phyloP scores from a whole-genome alignment of 768 basidiomycete genomes.

The Trametopsis cervina region DNA sequence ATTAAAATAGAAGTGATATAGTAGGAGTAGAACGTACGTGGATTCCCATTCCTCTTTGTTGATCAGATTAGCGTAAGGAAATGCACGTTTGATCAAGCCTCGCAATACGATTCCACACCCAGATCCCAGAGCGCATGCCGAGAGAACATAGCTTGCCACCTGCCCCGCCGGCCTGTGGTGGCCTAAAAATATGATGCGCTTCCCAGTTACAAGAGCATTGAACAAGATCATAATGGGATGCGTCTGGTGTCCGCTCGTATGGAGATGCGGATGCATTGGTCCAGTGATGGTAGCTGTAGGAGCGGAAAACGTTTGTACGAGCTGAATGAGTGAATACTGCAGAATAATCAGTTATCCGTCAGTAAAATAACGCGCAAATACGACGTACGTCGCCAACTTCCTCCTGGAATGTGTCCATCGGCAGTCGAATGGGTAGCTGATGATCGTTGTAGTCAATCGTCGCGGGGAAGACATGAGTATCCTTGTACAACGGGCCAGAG shows the following conservation, averaged over 20 bases:
- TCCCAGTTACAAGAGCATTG: slow-evolving; percentile 92
- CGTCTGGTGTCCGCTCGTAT: slow-evolving; percentile 84
- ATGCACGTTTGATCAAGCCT: slow-evolving; percentile 87
- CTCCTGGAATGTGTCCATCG: slow-evolving; percentile 81
- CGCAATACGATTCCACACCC: slow-evolving; percentile 81
- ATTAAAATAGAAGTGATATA: not conserved
- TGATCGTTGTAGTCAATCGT: slow-evolving; percentile 78
- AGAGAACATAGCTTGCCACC: slow-evolving; percentile 87
- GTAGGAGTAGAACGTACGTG: slow-evolving; percentile 46
- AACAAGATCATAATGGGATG: slow-evolving; percentile 94
- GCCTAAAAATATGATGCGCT: slow-evolving; percentile 94
- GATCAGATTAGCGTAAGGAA: slow-evolving; percentile 90
- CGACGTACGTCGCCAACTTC: slow-evolving; percentile 90
- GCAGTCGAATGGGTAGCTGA: slow-evolving; percentile 84
- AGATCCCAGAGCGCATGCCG: slow-evolving; percentile 89
- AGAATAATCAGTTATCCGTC: slow-evolving; percentile 12
- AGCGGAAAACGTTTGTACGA: slow-evolving; percentile 78
- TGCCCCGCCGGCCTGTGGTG: slow-evolving; percentile 84
- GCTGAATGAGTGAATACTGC: slow-evolving; percentile 88
- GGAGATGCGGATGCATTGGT: slow-evolving; percentile 85
- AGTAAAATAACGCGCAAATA: slow-evolving; percentile 13
- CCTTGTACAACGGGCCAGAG: slow-evolving; percentile 41
- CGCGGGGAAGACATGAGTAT: slow-evolving; percentile 94
- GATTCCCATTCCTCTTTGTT: slow-evolving; percentile 87
- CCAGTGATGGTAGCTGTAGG: slow-evolving; percentile 54